Evolutionary conservation across 305 asterid species (phyloP), one percentile per base, ranked within the genome.

Genomic region (Withania somnifera): DNA sequence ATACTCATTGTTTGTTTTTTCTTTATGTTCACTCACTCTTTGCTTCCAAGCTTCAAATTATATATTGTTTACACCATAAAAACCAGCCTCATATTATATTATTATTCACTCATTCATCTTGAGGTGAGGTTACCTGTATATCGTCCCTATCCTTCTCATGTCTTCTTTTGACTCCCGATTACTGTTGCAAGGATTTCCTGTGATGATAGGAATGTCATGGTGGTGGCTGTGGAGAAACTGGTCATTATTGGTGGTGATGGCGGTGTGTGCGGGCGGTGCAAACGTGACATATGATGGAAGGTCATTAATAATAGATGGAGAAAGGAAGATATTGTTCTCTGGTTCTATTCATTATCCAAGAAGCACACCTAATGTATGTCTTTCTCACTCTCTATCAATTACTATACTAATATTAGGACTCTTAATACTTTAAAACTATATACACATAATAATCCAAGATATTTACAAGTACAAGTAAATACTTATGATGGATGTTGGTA

Each of bases 271-370:
- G 17, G 57, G 81, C 6, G 92, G 89, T 1, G 90, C 87, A 76
- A 66, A 83, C 17, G 97, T 95, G 36, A 91, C 81, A 0, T 94
- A 95, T 28, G 98, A 95, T 30, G 92, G 95, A 68, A 87, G 94
- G 82, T 91, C 98, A 2, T 52, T 95, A 67, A 88, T 92, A 42
- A 85, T 95, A 22, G 87, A 92, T 22, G 97, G 97, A 3, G 88
- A 87, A 53, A 82, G 95, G 82, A 87, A 88, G 87, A 88, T 95
- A 15, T 20, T 94, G 40, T 94, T 95, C 54, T 95, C 99, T 4
- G 98, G 99, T 64, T 95, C 99, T 1, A 95, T 95, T 87, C 99
- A 95, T 87, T 95, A 95, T 83, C 97, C 99, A 14, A 84, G 99
- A 84, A 92, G 98, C 85, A 94, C 99, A 0, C 97, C 99, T 6